Conservation (phyloP, 345 rosid genomes). For the Barbarea vulgaris region DNA sequence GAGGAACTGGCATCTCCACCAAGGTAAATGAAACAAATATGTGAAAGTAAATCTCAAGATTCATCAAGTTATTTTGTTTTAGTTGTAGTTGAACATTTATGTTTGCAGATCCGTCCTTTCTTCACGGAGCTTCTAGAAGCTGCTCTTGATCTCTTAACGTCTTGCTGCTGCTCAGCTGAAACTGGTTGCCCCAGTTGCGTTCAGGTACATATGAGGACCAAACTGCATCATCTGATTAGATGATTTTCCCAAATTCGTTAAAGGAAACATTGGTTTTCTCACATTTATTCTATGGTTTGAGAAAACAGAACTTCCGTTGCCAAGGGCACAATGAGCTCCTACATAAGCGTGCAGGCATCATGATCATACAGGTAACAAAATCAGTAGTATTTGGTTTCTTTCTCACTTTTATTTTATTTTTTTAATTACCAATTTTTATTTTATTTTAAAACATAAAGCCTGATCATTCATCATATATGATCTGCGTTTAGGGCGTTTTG, state of each 20-base stretch:
- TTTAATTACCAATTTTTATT: not conserved
- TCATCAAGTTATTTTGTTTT: not conserved
- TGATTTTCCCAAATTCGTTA: not conserved
- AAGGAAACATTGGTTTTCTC: no score
- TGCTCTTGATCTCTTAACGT: slow-evolving; percentile 70
- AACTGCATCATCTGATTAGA: not conserved
- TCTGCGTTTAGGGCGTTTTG: slow-evolving; percentile 60
- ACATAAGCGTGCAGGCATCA: slow-evolving; percentile 78
- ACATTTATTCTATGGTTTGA: no score
- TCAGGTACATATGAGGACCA: slow-evolving; percentile 51
- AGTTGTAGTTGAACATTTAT: no score
- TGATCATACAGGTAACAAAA: slow-evolving; percentile 62
- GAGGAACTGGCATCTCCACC: slow-evolving; percentile 85
- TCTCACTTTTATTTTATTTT: not conserved
- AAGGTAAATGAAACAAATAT: slow-evolving; percentile 50
- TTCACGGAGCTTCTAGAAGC: slow-evolving; percentile 70
- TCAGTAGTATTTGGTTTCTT: not conserved
- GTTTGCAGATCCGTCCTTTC: slow-evolving; percentile 67
- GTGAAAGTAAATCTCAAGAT: not conserved
- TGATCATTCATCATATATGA: not conserved
- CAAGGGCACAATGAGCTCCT: slow-evolving; percentile 74
- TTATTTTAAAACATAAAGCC: not conserved
- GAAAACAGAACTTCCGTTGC: slow-evolving; percentile 62
- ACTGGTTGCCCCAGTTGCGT: slow-evolving; percentile 84
- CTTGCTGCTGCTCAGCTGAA: slow-evolving; percentile 62